Percentiles rank a stretch among this genome's conserved stretches.
Conservation (phyloP, 306 rosid genomes). For the Prinsepia uniflora region DNA sequence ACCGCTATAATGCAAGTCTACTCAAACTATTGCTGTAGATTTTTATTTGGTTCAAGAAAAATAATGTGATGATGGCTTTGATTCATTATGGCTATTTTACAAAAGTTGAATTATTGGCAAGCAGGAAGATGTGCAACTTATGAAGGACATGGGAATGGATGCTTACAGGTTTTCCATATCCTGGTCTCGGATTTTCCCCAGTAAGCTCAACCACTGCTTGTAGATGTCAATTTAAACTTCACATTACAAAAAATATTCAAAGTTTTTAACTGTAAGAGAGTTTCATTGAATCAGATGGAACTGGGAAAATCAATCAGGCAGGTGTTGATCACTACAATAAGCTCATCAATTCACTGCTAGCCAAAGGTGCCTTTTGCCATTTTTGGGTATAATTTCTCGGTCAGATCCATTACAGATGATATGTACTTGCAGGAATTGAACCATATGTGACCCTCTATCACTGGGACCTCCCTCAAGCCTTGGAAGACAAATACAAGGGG, state of each 20-base stretch:
- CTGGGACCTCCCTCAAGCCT: conserved; percentile 94
- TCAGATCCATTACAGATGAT: too few relatives aligned
- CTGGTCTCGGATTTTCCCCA: conserved; percentile 82
- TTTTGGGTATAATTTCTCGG: neutral
- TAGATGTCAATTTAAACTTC: neutral
- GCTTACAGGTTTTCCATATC: conserved; percentile 91
- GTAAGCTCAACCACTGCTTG: conserved; percentile 38
- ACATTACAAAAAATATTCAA: neutral
- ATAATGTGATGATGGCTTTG: neutral
- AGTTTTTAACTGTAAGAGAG: neutral
- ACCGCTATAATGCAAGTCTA: conserved; percentile 53
- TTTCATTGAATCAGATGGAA: conserved; percentile 51
- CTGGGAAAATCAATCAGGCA: conserved; percentile 64
- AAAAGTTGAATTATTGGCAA: neutral
- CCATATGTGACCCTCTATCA: conserved; percentile 92
- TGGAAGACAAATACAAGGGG: conserved; percentile 77
- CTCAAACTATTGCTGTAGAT: neutral
- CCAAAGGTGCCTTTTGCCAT: conserved; percentile 42
- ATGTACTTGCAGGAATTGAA: conserved; percentile 48
- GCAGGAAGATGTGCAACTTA: conserved; percentile 75
- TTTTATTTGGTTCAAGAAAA: neutral
- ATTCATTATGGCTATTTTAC: neutral
- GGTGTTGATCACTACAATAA: conserved; percentile 84
- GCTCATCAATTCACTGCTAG: conserved; percentile 70
- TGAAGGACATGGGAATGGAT: conserved; percentile 89